Conservation (phyloP, 371 early-diverging fungal genomes). For the Mucor sp. region DNA sequence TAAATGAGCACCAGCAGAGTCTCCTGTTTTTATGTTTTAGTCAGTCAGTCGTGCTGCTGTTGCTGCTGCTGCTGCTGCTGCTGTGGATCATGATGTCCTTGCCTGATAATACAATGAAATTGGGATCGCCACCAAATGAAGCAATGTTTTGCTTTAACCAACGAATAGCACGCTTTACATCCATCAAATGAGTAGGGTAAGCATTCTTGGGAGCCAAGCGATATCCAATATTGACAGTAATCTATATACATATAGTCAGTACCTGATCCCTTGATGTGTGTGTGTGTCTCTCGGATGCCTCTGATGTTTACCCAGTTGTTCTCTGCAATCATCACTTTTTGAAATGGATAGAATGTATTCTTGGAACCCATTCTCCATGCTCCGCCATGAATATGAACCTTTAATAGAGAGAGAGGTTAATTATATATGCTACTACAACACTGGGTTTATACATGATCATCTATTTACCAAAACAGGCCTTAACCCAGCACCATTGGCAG, state of each 20-base stretch:
- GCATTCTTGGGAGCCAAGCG: slow-evolving; percentile 57
- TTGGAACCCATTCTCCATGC: slow-evolving; percentile 62
- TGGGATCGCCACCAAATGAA: slow-evolving; percentile 71
- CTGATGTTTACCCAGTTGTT: slow-evolving; percentile 40
- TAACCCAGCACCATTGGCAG: slow-evolving; percentile 7
- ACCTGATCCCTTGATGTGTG: too few relatives aligned
- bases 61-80: too few relatives aligned
- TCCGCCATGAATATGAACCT: slow-evolving; percentile 67
- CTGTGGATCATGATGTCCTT: too few relatives aligned
- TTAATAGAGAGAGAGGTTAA: too few relatives aligned
- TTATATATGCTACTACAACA: too few relatives aligned
- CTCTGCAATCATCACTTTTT: slow-evolving; percentile 37
- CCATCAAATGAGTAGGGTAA: slow-evolving; percentile 68
- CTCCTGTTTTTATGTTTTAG: too few relatives aligned
- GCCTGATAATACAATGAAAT: slow-evolving; percentile 65
- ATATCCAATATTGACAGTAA: slow-evolving; percentile 71
- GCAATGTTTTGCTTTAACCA: slow-evolving; percentile 68
- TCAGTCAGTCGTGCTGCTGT: too few relatives aligned
- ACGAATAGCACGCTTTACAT: slow-evolving; percentile 74
- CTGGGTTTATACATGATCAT: background rate
- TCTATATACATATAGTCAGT: too few relatives aligned
- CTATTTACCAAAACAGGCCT: slow-evolving; percentile 48
- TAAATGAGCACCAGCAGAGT: slow-evolving; percentile 73
- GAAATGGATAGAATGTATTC: slow-evolving; percentile 38
- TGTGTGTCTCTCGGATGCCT: too few relatives aligned